Evolutionary conservation across 2,329 filamentous ascomycete genomes (phyloP).

Genomic region (Cephalotrichum gorgonifer): DNA sequence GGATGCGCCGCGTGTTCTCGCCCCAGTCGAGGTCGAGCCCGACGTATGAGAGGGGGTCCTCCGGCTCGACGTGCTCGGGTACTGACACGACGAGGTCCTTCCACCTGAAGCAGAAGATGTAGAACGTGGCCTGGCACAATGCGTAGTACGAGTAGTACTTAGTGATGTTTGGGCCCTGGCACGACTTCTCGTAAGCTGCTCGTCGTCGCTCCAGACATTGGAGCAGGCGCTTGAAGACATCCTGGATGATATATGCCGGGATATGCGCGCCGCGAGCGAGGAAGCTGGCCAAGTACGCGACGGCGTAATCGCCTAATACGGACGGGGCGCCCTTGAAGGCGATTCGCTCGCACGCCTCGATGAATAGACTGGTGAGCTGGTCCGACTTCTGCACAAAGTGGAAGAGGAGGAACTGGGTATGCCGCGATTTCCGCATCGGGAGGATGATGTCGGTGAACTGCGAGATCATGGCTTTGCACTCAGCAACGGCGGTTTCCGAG

Average conservation of each 20-base stretch:
- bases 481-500: slow-evolving; percentile 57
- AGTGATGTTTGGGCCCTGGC: slow-evolving; percentile 74
- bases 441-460: slow-evolving; percentile 85
- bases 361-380: slow-evolving; percentile 63
- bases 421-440: slow-evolving; percentile 81
- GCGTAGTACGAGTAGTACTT: slow-evolving; percentile 81
- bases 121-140: slow-evolving; percentile 78
- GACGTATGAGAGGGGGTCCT: slow-evolving; percentile 48
- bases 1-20: slow-evolving; percentile 59
- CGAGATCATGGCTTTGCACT: slow-evolving; percentile 68
- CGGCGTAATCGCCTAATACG: slow-evolving; percentile 71
- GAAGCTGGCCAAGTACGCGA: slow-evolving; percentile 89
- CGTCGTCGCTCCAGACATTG: slow-evolving; percentile 68
- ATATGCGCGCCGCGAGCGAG: slow-evolving; percentile 83
- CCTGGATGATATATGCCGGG: slow-evolving; percentile 62
- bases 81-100: slow-evolving; percentile 66
- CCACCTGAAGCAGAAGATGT: slow-evolving; percentile 98
- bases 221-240: slow-evolving; percentile 71
- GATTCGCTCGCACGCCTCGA: slow-evolving; percentile 18
- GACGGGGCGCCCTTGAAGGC: slow-evolving; percentile 52
- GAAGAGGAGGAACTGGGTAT: slow-evolving; percentile 92
- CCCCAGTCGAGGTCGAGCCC: slow-evolving; percentile 72
- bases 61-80: slow-evolving; percentile 50
- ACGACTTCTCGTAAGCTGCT: slow-evolving; percentile 59
- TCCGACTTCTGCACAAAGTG: slow-evolving; percentile 83